These are phyloP conservation scores for Trifolium subterraneum DNA, from an alignment of 306 rosid species.

Conservation along the genomic window DNA sequence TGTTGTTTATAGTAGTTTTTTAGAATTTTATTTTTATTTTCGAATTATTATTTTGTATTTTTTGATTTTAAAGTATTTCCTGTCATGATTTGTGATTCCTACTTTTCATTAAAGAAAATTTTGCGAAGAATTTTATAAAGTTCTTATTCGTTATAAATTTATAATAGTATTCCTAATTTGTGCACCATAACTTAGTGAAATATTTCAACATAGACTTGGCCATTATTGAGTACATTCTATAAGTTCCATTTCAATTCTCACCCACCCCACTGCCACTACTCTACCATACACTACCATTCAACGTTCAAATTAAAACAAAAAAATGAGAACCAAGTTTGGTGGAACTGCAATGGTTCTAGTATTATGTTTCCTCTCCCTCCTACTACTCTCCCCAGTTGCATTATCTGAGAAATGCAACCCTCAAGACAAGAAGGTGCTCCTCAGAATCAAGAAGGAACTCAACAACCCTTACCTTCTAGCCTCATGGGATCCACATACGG, in stretches of 20 bases:
- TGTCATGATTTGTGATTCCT: no score
- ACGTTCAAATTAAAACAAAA: neutral
- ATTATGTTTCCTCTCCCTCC: slow-evolving; percentile 14
- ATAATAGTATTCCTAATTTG: no score
- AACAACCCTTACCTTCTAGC: slow-evolving; percentile 65
- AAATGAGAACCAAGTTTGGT: slow-evolving; percentile 26
- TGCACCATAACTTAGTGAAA: no score
- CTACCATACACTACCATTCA: neutral
- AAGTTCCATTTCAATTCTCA: slow-evolving; percentile 1
- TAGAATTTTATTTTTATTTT: no score
- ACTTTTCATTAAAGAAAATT: no score
- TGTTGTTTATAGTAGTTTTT: no score
- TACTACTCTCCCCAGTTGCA: slow-evolving; percentile 37
- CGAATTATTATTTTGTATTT: no score
- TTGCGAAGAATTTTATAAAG: no score
- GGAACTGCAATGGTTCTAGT: neutral
- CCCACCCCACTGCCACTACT: neutral
- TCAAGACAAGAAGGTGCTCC: slow-evolving; percentile 69
- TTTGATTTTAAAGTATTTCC: no score
- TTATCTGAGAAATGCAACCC: slow-evolving; percentile 67
- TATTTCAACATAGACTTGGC: no score
- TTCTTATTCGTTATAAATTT: no score
- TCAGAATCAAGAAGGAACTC: slow-evolving; percentile 68
- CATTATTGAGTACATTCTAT: no score
- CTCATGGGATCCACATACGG: slow-evolving; percentile 66